These are phyloP conservation scores for Boletus eberwhitei DNA, from an alignment of 768 basidiomycete species.

Conservation along the genomic window DNA sequence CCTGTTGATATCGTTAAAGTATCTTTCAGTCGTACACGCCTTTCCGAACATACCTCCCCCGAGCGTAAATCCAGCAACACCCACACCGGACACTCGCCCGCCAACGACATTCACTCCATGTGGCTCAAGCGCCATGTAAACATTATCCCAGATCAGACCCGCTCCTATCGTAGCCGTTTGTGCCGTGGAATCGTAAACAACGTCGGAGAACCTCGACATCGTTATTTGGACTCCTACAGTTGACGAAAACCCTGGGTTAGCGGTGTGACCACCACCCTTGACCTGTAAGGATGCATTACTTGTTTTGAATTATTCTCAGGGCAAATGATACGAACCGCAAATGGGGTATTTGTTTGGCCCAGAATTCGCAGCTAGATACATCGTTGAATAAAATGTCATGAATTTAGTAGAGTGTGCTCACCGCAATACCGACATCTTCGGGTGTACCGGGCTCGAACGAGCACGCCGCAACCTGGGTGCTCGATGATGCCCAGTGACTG, in stretches of 20 bases:
- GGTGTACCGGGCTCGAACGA: conserved; percentile 57
- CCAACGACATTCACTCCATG: conserved; percentile 55
- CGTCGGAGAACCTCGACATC: conserved; percentile 46
- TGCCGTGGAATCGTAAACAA: conserved; percentile 36
- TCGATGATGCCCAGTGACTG: conserved; percentile 51
- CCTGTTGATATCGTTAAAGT: conserved; percentile 1
- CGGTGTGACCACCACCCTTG: conserved; percentile 57
- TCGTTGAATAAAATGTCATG: not conserved
- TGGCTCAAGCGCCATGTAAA: conserved; percentile 49
- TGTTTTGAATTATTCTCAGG: not conserved
- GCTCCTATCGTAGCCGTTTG: conserved; percentile 41
- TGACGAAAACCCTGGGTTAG: conserved; percentile 56
- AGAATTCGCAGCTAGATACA: conserved; percentile 9
- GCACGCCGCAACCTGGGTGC: conserved; percentile 44
- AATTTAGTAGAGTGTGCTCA: conserved; percentile 17
- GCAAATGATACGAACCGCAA: conserved; percentile 18
- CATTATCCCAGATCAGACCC: conserved; percentile 61
- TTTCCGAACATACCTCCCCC: conserved; percentile 44
- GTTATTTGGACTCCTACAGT: conserved; percentile 56
- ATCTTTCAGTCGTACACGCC: not conserved
- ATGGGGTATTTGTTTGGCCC: conserved; percentile 43
- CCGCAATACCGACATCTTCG: conserved; percentile 49
- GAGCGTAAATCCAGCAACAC: conserved; percentile 54
- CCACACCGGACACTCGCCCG: conserved; percentile 51
- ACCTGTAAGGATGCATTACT: conserved; percentile 34